Evolutionary conservation across 176 grass and related monocot species (phyloP), one percentile per base, ranked within the genome.

Genomic region (Raddia distichophylla): DNA sequence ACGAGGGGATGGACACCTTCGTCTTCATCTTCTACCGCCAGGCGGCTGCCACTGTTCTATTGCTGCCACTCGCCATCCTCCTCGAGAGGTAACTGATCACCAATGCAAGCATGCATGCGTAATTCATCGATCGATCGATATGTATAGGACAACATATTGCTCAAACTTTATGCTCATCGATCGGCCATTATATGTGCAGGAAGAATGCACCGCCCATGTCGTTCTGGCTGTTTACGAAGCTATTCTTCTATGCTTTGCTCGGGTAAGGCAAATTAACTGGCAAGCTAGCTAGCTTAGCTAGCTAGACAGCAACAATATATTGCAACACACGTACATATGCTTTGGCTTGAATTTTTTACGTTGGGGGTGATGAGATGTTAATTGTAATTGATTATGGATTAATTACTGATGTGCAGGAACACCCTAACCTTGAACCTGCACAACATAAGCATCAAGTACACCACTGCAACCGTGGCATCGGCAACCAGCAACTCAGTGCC

Each of bases 1-100:
- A 90, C 58, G 45, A 60, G 2, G 91, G 85, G n/a, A 48, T 90
- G 73, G 90, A 60, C 85, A 87, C 91, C n/a, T 75, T 67, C 8
- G 64, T 94, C 56, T 90, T 90, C 78, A 63, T 90, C 63, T 86
- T 94, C 85, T 94, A 94, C 67, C 85, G 91, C 1, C 91, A 90
- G 51, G 79, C 82, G 0, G 56, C 63, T 17, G 88, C 88, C 19
- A 55, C 77, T 5, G 6, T 82, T 13, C 18, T 88, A 14, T 63
- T 88, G 34, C 57, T 80, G 20, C 86, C 86, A 3, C 45, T 91
- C n/a, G 71, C 90, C 18, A 60, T 91, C 37, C 15, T 65, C 34
- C 47, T 79, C 4, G 63, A 60, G 51, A 60, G 50, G 40, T 60
- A 19, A 47, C 3, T 37, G 5, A 50, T 50, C 19, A 20, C 4